Evolutionary conservation across 2,329 filamentous ascomycete genomes (phyloP).

Genomic region (Byssoonygena ceratinophila): DNA sequence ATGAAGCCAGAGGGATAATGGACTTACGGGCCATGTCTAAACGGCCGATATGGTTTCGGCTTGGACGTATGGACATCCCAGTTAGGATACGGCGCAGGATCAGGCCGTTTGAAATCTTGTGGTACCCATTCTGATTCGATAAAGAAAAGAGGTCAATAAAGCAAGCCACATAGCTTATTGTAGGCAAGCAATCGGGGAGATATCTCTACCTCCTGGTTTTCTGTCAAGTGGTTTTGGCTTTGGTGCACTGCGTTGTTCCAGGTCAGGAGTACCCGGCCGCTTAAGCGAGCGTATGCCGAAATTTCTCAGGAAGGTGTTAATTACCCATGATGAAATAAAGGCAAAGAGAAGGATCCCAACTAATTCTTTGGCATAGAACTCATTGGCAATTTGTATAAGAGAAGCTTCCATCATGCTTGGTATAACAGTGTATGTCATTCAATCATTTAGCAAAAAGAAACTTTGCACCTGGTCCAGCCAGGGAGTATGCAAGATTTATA

Average conservation of each 20-base stretch:
- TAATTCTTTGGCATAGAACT: constrained; percentile 5
- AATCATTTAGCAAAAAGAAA: not conserved
- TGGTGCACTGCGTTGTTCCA: constrained; percentile 28
- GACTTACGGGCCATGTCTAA: constrained; percentile 58
- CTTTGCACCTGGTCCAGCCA: not conserved
- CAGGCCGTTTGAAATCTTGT: constrained; percentile 49
- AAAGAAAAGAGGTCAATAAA: not conserved
- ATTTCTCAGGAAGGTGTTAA: not conserved
- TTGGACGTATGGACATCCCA: constrained; percentile 61
- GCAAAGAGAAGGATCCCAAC: not conserved
- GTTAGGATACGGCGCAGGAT: constrained; percentile 51
- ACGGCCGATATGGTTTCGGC: constrained; percentile 67
- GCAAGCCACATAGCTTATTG: too few relatives aligned
- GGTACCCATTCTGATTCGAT: constrained; percentile 44
- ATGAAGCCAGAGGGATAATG: not conserved
- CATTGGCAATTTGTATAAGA: constrained; percentile 1
- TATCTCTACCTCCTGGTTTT: constrained; percentile 38
- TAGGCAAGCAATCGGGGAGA: not conserved
- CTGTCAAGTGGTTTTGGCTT: constrained; percentile 31
- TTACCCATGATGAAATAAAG: constrained; percentile 2
- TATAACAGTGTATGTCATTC: not conserved
- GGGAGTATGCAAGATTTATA: constrained; percentile 5
- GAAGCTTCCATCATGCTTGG: not conserved
- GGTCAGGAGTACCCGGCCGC: not conserved
- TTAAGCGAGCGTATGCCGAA: not conserved